These are phyloP conservation scores for Sporothrix protearum DNA, from an alignment of 2,329 filamentous ascomycete genomes.

Conservation along the genomic window DNA sequence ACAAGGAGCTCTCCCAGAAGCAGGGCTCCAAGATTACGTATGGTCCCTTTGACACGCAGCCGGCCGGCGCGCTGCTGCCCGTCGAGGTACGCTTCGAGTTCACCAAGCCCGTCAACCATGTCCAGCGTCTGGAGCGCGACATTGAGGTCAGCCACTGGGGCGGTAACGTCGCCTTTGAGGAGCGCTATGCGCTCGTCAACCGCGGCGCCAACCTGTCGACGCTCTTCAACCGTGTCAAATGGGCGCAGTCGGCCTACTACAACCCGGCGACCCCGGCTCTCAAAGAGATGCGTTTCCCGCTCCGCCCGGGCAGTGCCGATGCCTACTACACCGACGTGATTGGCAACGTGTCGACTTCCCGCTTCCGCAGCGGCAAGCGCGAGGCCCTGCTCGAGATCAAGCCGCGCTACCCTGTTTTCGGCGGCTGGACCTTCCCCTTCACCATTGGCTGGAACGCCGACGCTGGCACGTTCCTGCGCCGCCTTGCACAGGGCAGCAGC, in stretches of 20 bases:
- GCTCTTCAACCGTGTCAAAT: conserved; percentile 73
- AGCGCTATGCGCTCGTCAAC: conserved; percentile 85
- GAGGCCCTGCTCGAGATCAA: conserved; percentile 85
- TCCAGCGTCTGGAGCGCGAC: conserved; percentile 77
- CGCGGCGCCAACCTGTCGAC: conserved; percentile 72
- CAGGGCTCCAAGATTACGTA: conserved; percentile 85
- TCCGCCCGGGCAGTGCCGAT: conserved; percentile 74
- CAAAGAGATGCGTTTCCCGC: conserved; percentile 75
- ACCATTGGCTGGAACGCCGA: conserved; percentile 94
- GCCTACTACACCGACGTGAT: conserved; percentile 96
- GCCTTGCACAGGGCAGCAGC: conserved; percentile 56
- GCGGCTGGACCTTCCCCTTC: conserved; percentile 98
- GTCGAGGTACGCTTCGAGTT: conserved; percentile 88
- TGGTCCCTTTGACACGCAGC: conserved; percentile 76
- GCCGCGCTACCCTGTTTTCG: conserved; percentile 93
- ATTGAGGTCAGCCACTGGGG: conserved; percentile 98
- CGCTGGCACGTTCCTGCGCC: conserved; percentile 70
- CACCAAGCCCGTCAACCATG: conserved; percentile 82
- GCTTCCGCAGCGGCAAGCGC: conserved; percentile 72
- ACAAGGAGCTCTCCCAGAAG: conserved; percentile 66
- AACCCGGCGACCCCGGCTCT: conserved; percentile 74
- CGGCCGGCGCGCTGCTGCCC: conserved; percentile 70
- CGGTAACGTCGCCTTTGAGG: conserved; percentile 91
- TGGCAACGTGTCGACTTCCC: conserved; percentile 92
- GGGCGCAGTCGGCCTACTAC: conserved; percentile 69